phyloP scores from a whole-genome alignment of 2,329 filamentous ascomycete genomes.

The Aureobasidium lini region DNA sequence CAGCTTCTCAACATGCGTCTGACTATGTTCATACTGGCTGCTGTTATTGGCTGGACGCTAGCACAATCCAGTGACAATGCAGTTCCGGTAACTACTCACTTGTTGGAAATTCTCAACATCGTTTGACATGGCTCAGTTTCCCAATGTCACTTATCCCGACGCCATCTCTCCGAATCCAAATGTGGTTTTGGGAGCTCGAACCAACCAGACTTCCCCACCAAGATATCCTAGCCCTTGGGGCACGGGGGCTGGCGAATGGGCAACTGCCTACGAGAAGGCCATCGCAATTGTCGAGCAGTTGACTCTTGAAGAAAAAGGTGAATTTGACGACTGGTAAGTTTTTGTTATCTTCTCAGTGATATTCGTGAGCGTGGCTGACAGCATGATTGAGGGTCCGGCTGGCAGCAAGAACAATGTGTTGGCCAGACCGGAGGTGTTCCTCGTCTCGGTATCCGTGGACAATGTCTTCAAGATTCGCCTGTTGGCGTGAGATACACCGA shows the following conservation, averaged over 20 bases:
- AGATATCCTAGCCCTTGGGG: conserved; percentile 5
- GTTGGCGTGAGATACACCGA: conserved; percentile 33
- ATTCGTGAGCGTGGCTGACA: neutral
- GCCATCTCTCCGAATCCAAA: neutral
- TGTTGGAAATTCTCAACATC: too few species aligned
- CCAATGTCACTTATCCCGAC: neutral
- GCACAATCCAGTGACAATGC: neutral
- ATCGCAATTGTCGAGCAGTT: conserved; percentile 25
- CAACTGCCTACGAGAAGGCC: conserved; percentile 25
- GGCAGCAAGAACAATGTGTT: conserved; percentile 23
- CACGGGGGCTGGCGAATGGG: conserved; percentile 21
- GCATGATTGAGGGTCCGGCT: conserved; percentile 16
- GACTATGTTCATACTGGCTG: neutral
- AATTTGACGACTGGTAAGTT: conserved; percentile 26
- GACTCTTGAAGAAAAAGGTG: conserved; percentile 29
- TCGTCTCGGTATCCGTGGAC: conserved; percentile 29
- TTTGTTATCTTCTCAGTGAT: neutral
- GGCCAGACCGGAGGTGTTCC: conserved; percentile 30
- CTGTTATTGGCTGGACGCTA: neutral
- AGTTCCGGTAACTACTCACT: neutral
- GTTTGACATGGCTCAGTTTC: neutral
- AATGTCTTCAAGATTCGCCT: conserved; percentile 32
- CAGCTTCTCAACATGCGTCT: neutral
- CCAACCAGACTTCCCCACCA: conserved; percentile 1
- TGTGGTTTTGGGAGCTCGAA: neutral